Conservation (phyloP, 495 filamentous ascomycete species). For the Daldinia loculata region DNA sequence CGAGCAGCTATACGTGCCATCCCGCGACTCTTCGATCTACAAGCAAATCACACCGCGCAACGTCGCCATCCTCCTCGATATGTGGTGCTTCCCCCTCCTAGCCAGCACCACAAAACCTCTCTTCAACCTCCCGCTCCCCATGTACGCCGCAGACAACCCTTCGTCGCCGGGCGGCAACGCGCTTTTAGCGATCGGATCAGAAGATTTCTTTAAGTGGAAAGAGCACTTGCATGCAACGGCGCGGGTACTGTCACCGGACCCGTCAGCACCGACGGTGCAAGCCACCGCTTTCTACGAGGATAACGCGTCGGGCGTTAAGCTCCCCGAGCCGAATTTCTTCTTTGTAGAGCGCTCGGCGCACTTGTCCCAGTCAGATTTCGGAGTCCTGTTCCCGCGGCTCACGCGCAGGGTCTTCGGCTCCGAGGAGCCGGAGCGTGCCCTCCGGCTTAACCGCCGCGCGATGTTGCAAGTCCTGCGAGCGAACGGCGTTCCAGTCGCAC, state of each 20-base stretch:
- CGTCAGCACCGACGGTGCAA: slow-evolving; percentile 45
- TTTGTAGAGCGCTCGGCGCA: slow-evolving; percentile 71
- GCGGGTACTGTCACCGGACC: slow-evolving; percentile 61
- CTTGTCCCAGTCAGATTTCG: slow-evolving; percentile 79
- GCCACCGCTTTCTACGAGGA: slow-evolving; percentile 42
- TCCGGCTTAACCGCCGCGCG: slow-evolving; percentile 71
- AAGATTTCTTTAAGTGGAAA: slow-evolving; percentile 76
- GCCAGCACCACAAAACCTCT: slow-evolving; percentile 63
- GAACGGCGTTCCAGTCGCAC: slow-evolving; percentile 59
- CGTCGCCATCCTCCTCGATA: slow-evolving; percentile 71
- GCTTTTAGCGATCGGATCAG: slow-evolving; percentile 71
- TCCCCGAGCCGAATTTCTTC: slow-evolving; percentile 63
- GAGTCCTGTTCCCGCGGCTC: slow-evolving; percentile 75
- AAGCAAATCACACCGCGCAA: slow-evolving; percentile 69
- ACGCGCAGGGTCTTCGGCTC: slow-evolving; percentile 65
- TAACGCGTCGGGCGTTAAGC: slow-evolving; percentile 33
- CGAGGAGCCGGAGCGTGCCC: slow-evolving; percentile 67
- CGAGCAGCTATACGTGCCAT: slow-evolving; percentile 60
- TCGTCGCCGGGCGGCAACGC: slow-evolving; percentile 55
- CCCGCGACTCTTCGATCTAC: slow-evolving; percentile 55
- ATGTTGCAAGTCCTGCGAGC: slow-evolving; percentile 67
- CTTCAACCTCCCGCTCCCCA: slow-evolving; percentile 71
- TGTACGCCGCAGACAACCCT: slow-evolving; percentile 54
- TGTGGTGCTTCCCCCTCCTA: slow-evolving; percentile 75
- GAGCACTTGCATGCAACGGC: slow-evolving; percentile 69